Base-by-base conservation (phyloP, 768 basidiomycete genomes). In the Gymnopilus junonius region DNA sequence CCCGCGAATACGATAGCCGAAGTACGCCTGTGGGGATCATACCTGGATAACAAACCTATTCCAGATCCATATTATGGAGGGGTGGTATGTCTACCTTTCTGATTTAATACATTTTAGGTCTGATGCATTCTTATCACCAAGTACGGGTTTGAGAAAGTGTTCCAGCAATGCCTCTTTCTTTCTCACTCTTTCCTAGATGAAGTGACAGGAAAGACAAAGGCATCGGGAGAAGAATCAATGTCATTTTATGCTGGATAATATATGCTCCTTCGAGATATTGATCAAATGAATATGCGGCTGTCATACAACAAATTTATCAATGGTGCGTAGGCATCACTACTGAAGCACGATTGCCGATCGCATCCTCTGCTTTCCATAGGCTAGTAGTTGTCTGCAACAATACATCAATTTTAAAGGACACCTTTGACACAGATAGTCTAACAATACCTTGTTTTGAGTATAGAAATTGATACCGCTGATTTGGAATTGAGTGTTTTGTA, bases 381-480 rank as follows among this genome's bases (percentile, higher is more conserved):
- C 93, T 90, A 3, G 96, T 99, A 5, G 87, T 94, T 2, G 96
- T 98, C 94, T 94, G 51, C 37, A 45, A 35, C 58, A 23, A 35
- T 59, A 20, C 8, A 37, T 68, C 21, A 57, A 32, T 59, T 21
- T 14, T 29, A 46, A 61, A 46, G 51, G 12, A 66, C 27, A 20
- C 56, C 5, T 56, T 20, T 15, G 48, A 17, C n/a, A 12, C 8
- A 12, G 17, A 43, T 32, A 37, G 27, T 29, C 17, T 43, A 31
- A 15, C 37, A 69, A 60, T 66, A 87, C 91, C 88, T 97, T 98
- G 76, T 94, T 91, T 76, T 95, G 92, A 3, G 97, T 99, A 74
- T 95, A 99, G 80, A 99, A 99, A 74, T 93, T 93, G 77, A 98
- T 85, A 25, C 93, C 96, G 65, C 92, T 91, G 69, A 6, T 29